A percentile compares a stretch with the other conserved stretches of the same genome.
Conservation (phyloP, 345 rosid species). For the Orychophragmus violaceus region DNA sequence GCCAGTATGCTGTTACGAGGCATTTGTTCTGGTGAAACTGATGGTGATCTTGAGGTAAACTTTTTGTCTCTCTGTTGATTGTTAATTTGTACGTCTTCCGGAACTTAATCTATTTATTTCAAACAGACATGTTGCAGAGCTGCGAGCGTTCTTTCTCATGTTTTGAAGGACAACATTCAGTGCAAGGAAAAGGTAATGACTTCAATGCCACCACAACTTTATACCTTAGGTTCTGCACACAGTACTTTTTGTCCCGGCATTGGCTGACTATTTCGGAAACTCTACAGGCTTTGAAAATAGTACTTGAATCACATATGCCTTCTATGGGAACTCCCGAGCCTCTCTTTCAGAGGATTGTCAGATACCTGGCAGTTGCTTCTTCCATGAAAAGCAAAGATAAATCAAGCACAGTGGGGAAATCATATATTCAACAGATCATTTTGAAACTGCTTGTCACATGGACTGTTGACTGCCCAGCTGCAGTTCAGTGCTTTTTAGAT, state of each 20-base stretch:
- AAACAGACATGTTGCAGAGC: conserved; percentile 91
- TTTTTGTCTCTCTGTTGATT: neutral
- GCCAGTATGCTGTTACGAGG: conserved; percentile 87
- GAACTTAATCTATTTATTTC: conserved; percentile 3
- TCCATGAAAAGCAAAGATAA: conserved; percentile 73
- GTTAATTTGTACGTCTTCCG: neutral
- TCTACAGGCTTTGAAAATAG: conserved; percentile 63
- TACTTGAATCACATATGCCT: conserved; percentile 63
- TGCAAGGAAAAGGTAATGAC: conserved; percentile 83
- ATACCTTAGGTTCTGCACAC: neutral
- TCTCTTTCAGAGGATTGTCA: conserved; percentile 79
- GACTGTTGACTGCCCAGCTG: conserved; percentile 75
- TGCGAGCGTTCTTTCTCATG: conserved; percentile 88
- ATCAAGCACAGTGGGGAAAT: conserved; percentile 37
- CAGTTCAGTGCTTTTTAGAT: conserved; percentile 83
- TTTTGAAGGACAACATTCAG: conserved; percentile 64
- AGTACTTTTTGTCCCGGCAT: neutral
- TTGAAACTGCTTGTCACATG: conserved; percentile 88
- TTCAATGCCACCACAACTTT: neutral
- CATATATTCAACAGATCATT: conserved; percentile 64
- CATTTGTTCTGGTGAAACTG: conserved; percentile 77
- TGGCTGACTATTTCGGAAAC: conserved; percentile 4
- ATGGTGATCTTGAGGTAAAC: conserved; percentile 91
- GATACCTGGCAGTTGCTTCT: conserved; percentile 82
- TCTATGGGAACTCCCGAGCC: conserved; percentile 85